Evolutionary conservation across 495 filamentous ascomycete genomes (phyloP).

Genomic region (Chaetomium cochliodes): DNA sequence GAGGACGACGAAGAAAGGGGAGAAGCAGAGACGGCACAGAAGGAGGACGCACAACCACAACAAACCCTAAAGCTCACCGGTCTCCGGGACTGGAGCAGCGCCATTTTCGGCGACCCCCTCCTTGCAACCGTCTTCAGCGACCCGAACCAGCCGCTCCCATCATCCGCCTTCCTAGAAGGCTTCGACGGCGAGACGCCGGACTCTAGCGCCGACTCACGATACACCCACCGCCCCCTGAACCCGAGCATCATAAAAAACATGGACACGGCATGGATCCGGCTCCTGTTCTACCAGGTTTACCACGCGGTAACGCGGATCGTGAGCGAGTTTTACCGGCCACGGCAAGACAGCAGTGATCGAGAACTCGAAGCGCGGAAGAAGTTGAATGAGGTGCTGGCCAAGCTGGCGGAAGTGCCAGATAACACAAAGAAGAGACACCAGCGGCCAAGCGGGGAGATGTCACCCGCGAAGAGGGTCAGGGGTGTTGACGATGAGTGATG

Average conservation of each 20-base stretch:
- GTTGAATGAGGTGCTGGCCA: slow-evolving; percentile 38
- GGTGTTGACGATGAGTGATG: slow-evolving; percentile 6
- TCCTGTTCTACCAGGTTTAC: slow-evolving; percentile 52
- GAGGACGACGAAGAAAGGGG: not conserved
- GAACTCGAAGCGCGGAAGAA: slow-evolving; percentile 49
- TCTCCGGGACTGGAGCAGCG: slow-evolving; percentile 51
- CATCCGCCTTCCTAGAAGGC: slow-evolving; percentile 45
- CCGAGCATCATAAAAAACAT: slow-evolving; percentile 39
- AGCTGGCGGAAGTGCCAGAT: slow-evolving; percentile 40
- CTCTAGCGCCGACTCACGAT: not conserved
- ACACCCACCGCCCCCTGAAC: slow-evolving; percentile 3
- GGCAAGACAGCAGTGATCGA: slow-evolving; percentile 41
- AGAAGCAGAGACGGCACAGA: not conserved
- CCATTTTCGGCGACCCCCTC: slow-evolving; percentile 60
- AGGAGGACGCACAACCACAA: slow-evolving; percentile 5
- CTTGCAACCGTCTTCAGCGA: slow-evolving; percentile 51
- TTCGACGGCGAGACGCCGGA: slow-evolving; percentile 11
- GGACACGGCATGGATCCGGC: slow-evolving; percentile 35
- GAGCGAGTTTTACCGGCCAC: slow-evolving; percentile 49
- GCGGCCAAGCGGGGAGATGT: slow-evolving; percentile 37
- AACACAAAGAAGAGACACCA: slow-evolving; percentile 32
- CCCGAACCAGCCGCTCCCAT: slow-evolving; percentile 28
- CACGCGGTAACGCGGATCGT: slow-evolving; percentile 48
- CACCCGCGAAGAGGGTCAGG: slow-evolving; percentile 36
- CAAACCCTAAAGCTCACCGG: slow-evolving; percentile 33